Evolutionary conservation across 306 rosid species (phyloP), one percentile per base, ranked within the genome.

Genomic region (Vicia villosa): DNA sequence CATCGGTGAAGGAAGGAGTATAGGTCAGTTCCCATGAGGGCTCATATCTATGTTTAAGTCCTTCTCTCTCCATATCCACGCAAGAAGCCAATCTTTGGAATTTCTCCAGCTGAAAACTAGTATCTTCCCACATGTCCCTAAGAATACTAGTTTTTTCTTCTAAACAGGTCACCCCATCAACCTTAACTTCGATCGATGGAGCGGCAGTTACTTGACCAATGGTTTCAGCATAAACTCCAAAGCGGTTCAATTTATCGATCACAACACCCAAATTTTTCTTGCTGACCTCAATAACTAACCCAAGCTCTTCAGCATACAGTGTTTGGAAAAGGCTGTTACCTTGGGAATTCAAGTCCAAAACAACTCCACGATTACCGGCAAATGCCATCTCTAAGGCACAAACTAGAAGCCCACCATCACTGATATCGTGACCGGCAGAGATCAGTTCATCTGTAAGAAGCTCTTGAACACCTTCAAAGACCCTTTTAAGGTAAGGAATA

Each of bases 311-410:
- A 3, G 95, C 82, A 68, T 83, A 92, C 17, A 92, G 89, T 21
- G 90, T 80, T 52, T 90, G 87, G 76, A 88, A 82, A 70, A 92
- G 80, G 77, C 87, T 74, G 43, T 82, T 86, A 74, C 91, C 83
- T 41, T 38, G 74, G 0, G 98, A 86, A 63, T 73, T 42, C 81
- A 86, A 77, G 69, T 90, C 75, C 78, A 92, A 76, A 20, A 10
- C 66, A 51, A 88, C 58, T 72, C 98, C 98, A 47, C 86, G 70
- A 41, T 90, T 88, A 21, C 98, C 96, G 54, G 93, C 88, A 86
- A 92, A 89, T 68, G 98, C 96, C 98, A 92, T 92, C 85, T 92
- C 98, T 43, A 88, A 75, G 73, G 91, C 90, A 75, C 86, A 83
- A 46, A 83, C 90, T 70, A 92, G 75, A 66, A 88, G 47, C 49